Evolutionary conservation across 2,329 filamentous ascomycete species (phyloP), one percentile per base, ranked within the genome.

Genomic region (Aulographum hederae): DNA sequence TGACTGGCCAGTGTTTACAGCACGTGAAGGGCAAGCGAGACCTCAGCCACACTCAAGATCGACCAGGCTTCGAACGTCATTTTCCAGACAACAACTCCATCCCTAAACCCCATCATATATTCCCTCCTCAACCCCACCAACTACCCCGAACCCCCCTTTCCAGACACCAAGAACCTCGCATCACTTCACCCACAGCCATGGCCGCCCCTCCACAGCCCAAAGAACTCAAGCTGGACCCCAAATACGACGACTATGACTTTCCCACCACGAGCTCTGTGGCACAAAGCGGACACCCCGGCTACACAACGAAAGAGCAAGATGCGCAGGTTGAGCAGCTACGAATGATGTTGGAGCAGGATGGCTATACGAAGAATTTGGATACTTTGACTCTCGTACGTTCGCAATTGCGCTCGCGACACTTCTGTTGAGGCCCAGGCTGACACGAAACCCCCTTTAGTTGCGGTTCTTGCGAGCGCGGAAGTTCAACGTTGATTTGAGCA

Each of bases 181-280:
- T n/a, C n/a, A n/a, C n/a, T n/a, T n/a, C n/a, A n/a, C n/a, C n/a
- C n/a, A n/a, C n/a, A n/a, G n/a, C n/a, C n/a, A n/a, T n/a, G n/a
- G n/a, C n/a, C n/a, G n/a, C n/a, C n/a, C n/a, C n/a, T n/a, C n/a
- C n/a, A n/a, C n/a, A n/a, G n/a, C n/a, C n/a, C n/a, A n/a, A n/a
- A n/a, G 21, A 21, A 8, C 8, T 21, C 11, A 54, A 61, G 43
- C 57, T 82, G 46, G 75, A 92, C 57, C 67, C 80, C 53, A 94
- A 93, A 62, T 92, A 95, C 65, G 89, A 95, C 61, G 56, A 91
- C 63, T 95, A 89, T 58, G 85, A 94, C 58, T 95, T 71, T 63
- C 89, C 89, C 39, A 81, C 75, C 41, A 76, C 69, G 39, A 72
- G 81, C 29, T 69, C 78, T 34, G 69, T 71, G 43, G 53, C 67